phyloP scores from a whole-genome alignment of 352 stramenopile genomes.

The Globisporangium heterothallicum region DNA sequence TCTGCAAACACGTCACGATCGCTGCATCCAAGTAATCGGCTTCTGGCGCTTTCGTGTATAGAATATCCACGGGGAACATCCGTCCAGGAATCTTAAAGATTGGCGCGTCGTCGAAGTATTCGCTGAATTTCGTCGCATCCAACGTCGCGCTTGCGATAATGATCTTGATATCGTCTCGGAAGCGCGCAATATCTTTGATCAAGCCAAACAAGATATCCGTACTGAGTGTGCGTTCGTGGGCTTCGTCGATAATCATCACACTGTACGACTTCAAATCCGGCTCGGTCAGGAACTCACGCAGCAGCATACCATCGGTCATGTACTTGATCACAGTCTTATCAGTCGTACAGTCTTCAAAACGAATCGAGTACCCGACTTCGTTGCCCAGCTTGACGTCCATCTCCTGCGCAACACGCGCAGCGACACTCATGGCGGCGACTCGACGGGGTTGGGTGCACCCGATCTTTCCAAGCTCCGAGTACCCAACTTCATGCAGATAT shows the following conservation, averaged over 20 bases:
- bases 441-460: slow-evolving; percentile 94
- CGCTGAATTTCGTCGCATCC: slow-evolving; percentile 98
- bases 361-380: slow-evolving; percentile 98
- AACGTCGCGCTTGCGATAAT: slow-evolving; percentile 97
- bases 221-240: slow-evolving; percentile 97
- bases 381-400: slow-evolving; percentile 97
- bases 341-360: slow-evolving; percentile 99
- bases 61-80: slow-evolving; percentile 95
- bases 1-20: slow-evolving; percentile 97
- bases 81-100: slow-evolving; percentile 99
- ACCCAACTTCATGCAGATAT: slow-evolving; percentile 96
- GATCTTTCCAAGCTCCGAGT: slow-evolving; percentile 95
- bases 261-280: slow-evolving; percentile 95
- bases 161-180: slow-evolving; percentile 96
- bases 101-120: slow-evolving; percentile 98
- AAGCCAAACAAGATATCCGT: slow-evolving; percentile 99
- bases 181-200: slow-evolving; percentile 97
- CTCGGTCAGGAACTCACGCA: slow-evolving; percentile 98
- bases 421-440: slow-evolving; percentile 99
- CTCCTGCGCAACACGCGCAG: slow-evolving; percentile 97
- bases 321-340: slow-evolving; percentile 98
- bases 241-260: slow-evolving; percentile 99
- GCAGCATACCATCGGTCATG: slow-evolving; percentile 99
- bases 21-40: slow-evolving; percentile 98
- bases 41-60: slow-evolving; percentile 98